Evolutionary conservation across 2,329 filamentous ascomycete species (phyloP), one percentile per base, ranked within the genome.

Genomic region (Colletotrichum viniferum): DNA sequence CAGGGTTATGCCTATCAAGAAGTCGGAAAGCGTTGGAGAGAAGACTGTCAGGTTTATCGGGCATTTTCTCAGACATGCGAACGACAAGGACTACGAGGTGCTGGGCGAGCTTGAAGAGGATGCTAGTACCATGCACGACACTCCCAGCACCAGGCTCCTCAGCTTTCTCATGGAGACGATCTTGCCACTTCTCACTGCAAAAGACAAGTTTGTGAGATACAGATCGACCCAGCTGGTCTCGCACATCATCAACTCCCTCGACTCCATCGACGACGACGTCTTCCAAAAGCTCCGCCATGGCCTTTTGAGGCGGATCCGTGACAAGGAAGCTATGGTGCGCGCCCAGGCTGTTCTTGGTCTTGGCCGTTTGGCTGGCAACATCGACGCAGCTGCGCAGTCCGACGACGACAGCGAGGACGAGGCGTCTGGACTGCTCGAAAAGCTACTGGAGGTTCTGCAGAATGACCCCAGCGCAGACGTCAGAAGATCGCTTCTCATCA

Each of bases 391-490:
- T 79, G 90, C 89, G 43, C 90, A 94, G 77, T 91, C 93, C 13
- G 94, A 95, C 61, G 92, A 93, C 48, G 94, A 92, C 74, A 92
- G 94, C 71, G 92, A 93, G 67, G 89, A 89, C 26, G 88, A 89
- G 13, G 90, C 90, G 13, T 92, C 90, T 10, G 94, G 94, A 10
- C 88, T 98, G 52, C 87, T 98, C 28, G 92, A 94, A 74, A 97
- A 96, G 84, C 90, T 98, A 6, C 88, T 98, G 12, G 94, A 97
- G 79, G 93, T 97, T 34, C 89, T 98, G 79, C 96, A 98, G 82
- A 97, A 98, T 79, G 97, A 99, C 80, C 94, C 96, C 0, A 97
- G 95, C 79, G 96, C 96, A 3, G 97, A 99, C 80, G 97, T 99
- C 43, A 91, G 97, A 78, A 92, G 96, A 77, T 95, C 95, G 10